Evolutionary conservation across 331 rosid species (phyloP).

Genomic region (Pyrus hybrid): DNA sequence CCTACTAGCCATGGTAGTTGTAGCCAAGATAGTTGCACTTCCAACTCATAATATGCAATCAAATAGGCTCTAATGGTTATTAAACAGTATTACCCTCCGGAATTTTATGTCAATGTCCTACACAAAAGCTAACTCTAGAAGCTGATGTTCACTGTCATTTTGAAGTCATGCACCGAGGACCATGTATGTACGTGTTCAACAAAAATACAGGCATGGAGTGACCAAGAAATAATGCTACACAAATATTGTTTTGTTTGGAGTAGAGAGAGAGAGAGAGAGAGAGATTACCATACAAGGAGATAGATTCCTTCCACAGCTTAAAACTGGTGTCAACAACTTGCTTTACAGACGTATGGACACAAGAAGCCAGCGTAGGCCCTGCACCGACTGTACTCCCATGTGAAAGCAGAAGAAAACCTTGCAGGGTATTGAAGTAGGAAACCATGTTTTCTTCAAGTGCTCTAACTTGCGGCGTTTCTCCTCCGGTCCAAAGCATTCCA

Average conservation of each 20-base stretch:
- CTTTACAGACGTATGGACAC: constrained; percentile 51
- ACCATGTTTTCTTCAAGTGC: constrained; percentile 70
- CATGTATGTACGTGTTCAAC: neutral
- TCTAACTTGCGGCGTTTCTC: constrained; percentile 34
- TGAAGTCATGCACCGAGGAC: neutral
- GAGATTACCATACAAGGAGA: constrained; percentile 56
- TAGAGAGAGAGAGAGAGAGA: neutral
- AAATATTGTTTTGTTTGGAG: neutral
- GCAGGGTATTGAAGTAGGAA: constrained; percentile 60
- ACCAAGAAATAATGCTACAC: neutral
- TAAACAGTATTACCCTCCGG: neutral
- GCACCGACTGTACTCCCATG: constrained; percentile 67
- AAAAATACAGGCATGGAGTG: neutral
- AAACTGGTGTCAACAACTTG: constrained; percentile 74
- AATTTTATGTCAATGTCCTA: no score
- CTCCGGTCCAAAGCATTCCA: constrained; percentile 93
- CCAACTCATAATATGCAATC: neutral
- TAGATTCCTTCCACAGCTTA: constrained; percentile 56
- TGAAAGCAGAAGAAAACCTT: constrained; percentile 76
- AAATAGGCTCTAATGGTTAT: neutral
- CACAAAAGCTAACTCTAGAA: neutral
- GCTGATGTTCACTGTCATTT: neutral
- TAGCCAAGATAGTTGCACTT: neutral
- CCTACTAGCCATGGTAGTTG: neutral
- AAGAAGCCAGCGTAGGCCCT: constrained; percentile 66